Percentiles rank a stretch among this genome's conserved stretches.
These are phyloP conservation scores for Adiantum capillusveneris DNA, from an alignment of 75 land plant genomes.

Conservation along the genomic window DNA sequence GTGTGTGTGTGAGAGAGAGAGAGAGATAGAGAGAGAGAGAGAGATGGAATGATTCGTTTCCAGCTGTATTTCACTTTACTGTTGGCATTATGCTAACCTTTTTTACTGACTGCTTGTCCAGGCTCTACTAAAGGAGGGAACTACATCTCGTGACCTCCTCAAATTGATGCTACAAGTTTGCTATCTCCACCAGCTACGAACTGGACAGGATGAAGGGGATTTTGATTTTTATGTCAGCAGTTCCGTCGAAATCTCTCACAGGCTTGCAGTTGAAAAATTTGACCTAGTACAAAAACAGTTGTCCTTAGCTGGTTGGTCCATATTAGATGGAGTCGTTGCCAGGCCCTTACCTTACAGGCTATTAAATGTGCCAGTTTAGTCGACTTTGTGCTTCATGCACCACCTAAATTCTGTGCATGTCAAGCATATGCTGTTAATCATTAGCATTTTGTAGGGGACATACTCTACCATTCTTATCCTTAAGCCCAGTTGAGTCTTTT, in stretches of 20 bases:
- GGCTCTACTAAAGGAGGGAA: conserved; percentile 71
- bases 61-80: too few species aligned
- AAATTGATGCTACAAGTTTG: conserved; percentile 76
- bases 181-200: conserved; percentile 47
- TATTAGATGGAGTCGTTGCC: conserved; percentile 74
- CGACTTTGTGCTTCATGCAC: too few species aligned
- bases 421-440: too few species aligned
- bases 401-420: too few species aligned
- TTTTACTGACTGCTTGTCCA: conserved; percentile 12
- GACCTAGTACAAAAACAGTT: conserved; percentile 41
- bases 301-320: conserved; percentile 53
- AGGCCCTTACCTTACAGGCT: conserved; percentile 50
- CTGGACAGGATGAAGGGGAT: not conserved
- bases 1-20: too few species aligned
- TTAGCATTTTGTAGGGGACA: too few species aligned
- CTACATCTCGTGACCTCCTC: conserved; percentile 74
- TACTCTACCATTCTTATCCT: too few species aligned
- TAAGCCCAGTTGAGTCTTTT: too few species aligned
- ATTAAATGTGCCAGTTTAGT: too few species aligned
- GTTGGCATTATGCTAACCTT: too few species aligned
- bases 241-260: conserved; percentile 40
- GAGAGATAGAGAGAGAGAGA: too few species aligned
- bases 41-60: too few species aligned
- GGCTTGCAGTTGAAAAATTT: conserved; percentile 61
- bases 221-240: conserved; percentile 29